Evolutionary conservation across 1,139 yeast genomes (phyloP).

Genomic region (Suzukiozyma palmioleophila): DNA sequence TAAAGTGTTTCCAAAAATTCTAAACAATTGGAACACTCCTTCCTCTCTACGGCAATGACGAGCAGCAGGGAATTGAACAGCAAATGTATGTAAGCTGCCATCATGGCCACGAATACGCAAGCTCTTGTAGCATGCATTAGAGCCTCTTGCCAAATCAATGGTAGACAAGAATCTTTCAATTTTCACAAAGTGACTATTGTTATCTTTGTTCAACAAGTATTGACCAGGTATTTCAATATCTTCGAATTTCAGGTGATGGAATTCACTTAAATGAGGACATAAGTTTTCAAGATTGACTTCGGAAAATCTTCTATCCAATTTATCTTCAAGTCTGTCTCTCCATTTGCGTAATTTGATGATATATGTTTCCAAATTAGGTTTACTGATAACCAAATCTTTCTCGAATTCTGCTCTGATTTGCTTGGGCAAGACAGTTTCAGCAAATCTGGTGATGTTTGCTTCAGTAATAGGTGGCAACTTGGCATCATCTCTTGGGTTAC

Average conservation of each 20-base stretch:
- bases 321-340: conserved; percentile 91
- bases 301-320: conserved; percentile 76
- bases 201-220: conserved; percentile 78
- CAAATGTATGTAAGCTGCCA: conserved; percentile 87
- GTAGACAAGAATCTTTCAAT: conserved; percentile 90
- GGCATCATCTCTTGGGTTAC: conserved; percentile 84
- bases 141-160: conserved; percentile 83
- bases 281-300: conserved; percentile 81
- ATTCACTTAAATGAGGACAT: conserved; percentile 93
- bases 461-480: conserved; percentile 89
- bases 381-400: conserved; percentile 80
- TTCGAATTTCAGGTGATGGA: conserved; percentile 97
- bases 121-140: conserved; percentile 88
- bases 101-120: conserved; percentile 90
- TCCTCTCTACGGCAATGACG: conserved; percentile 97
- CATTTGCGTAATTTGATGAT: conserved; percentile 80
- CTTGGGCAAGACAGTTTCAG: conserved; percentile 89
- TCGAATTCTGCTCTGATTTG: conserved; percentile 89
- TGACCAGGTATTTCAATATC: conserved; percentile 98
- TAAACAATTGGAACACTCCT: conserved; percentile 83
- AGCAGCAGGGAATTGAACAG: conserved; percentile 97
- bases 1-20: conserved; percentile 79
- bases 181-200: conserved; percentile 81
- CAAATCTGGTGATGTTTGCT: conserved; percentile 82
- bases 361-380: conserved; percentile 87